Evolutionary conservation across 768 basidiomycete species (phyloP).

Genomic region (Kwoniella mangroviensis): DNA sequence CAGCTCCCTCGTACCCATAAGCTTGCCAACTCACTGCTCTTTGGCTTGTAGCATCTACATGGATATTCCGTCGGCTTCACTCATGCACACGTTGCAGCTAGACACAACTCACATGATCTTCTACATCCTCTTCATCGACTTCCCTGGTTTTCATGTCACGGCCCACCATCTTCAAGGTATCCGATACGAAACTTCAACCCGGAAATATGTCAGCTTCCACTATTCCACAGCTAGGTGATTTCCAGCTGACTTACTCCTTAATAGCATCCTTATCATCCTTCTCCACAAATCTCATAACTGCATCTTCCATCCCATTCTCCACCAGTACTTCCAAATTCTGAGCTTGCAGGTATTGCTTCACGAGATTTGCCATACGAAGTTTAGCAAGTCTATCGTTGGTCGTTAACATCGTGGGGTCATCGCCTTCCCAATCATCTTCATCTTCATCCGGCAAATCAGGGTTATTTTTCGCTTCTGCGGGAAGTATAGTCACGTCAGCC

Average conservation of each 20-base stretch:
- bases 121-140: constrained; percentile 57
- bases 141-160: constrained; percentile 47
- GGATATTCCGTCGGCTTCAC: no score
- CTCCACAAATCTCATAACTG: constrained; percentile 93
- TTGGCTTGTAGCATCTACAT: constrained; percentile 53
- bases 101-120: constrained; percentile 49
- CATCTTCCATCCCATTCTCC: constrained; percentile 88
- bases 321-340: constrained; percentile 91
- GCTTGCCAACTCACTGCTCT: constrained; percentile 39
- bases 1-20: not conserved
- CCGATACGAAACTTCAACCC: constrained; percentile 56
- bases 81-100: constrained; percentile 33
- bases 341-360: constrained; percentile 86
- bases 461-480: constrained; percentile 63
- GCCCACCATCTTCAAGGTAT: constrained; percentile 54
- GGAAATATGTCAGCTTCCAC: not conserved
- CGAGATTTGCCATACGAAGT: constrained; percentile 84
- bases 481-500: not conserved
- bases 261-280: constrained; percentile 97
- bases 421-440: constrained; percentile 73
- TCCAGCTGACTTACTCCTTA: constrained; percentile 66
- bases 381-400: constrained; percentile 63
- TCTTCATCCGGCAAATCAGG: constrained; percentile 72
- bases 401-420: constrained; percentile 60
- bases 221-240: not conserved